Evolutionary conservation across 805 yeast species (phyloP), one percentile per base, ranked within the genome.

Genomic region (Candida pseudoglaebosa): DNA sequence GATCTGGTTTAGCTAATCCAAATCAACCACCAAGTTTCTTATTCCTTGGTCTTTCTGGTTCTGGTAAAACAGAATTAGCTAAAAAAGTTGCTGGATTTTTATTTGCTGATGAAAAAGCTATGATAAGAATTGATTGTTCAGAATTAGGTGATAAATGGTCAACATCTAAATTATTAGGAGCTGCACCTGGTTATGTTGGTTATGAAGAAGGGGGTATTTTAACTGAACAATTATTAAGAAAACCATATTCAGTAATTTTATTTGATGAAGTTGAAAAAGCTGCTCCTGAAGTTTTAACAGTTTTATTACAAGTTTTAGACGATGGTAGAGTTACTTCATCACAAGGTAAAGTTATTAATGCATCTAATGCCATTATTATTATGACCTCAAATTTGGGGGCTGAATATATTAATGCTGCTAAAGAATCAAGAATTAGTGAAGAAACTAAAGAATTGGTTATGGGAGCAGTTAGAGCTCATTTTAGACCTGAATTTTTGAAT

Each of bases 211-310:
- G 99, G 61, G 99, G 99, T 48, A 77, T 91, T 51, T 74, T 93
- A 49, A 93, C 99, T 4, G 95, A 93, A 54, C 95, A 93, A 48
- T 73, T 93, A 40, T 75, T 87, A 44, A 78, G 96, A 56, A 82
- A 84, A 45, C 99, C 99, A 40, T 93, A 93, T 67, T 87, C 97
- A 4, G 99, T 93, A n/a, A 75, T 93, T 29, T 72, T 93, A 45
- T 93, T 93, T 56, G 99, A 93, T 65, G 99, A 93, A 68, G 96
- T 93, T 40, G 99, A 93, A 59, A 93, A 93, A 65, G 99, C 99
- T 13, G 96, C 96, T 5, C 99, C 99, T 1, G 98, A 91, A 60
- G 99, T 93, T 2, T 71, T 91, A 57, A 93, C 96, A 6, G 84
- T 93, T 15, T 71, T 93, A 54, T 73, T 93, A 50, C 99, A 93